Percentiles rank a stretch among this genome's conserved stretches.
These are phyloP conservation scores for Aspergillus ibericus DNA, from an alignment of 2,329 filamentous ascomycete species.

Conservation along the genomic window DNA sequence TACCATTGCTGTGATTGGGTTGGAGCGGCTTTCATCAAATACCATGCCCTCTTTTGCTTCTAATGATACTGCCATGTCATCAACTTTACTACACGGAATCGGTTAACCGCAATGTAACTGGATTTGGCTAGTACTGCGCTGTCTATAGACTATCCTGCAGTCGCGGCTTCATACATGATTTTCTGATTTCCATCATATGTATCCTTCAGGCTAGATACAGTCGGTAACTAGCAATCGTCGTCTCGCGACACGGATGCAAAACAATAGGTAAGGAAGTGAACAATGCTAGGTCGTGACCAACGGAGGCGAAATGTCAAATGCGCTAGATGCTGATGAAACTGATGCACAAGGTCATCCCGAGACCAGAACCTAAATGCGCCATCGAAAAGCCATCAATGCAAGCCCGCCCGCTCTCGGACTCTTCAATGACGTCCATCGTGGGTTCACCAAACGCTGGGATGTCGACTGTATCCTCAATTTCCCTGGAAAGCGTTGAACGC, in stretches of 20 bases:
- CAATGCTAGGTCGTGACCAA: slow-evolving; percentile 28
- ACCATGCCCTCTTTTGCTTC: background rate
- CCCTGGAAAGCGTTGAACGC: slow-evolving; percentile 72
- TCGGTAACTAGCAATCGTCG: slow-evolving; percentile 18
- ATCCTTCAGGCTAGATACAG: slow-evolving; percentile 18
- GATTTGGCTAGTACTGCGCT: background rate
- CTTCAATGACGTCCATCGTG: slow-evolving; percentile 21
- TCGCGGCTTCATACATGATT: slow-evolving; percentile 7
- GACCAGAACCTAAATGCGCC: slow-evolving; percentile 22
- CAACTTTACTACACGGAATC: background rate
- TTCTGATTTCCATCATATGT: slow-evolving; percentile 11
- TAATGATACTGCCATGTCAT: background rate
- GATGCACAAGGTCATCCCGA: slow-evolving; percentile 27
- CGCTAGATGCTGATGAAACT: slow-evolving; percentile 39
- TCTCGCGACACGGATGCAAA: slow-evolving; percentile 28
- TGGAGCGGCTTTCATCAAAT: slow-evolving; percentile 1
- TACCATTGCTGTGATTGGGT: background rate
- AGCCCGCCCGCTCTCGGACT: slow-evolving; percentile 36
- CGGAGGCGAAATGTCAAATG: slow-evolving; percentile 22
- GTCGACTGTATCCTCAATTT: slow-evolving; percentile 30
- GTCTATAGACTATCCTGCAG: slow-evolving; percentile 10
- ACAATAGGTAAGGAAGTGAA: slow-evolving; percentile 20
- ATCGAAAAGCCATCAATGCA: slow-evolving; percentile 28
- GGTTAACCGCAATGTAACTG: background rate
- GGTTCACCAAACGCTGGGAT: slow-evolving; percentile 20